phyloP scores from a whole-genome alignment of 2,329 filamentous ascomycete genomes.

The Colletotrichum orbiculare region DNA sequence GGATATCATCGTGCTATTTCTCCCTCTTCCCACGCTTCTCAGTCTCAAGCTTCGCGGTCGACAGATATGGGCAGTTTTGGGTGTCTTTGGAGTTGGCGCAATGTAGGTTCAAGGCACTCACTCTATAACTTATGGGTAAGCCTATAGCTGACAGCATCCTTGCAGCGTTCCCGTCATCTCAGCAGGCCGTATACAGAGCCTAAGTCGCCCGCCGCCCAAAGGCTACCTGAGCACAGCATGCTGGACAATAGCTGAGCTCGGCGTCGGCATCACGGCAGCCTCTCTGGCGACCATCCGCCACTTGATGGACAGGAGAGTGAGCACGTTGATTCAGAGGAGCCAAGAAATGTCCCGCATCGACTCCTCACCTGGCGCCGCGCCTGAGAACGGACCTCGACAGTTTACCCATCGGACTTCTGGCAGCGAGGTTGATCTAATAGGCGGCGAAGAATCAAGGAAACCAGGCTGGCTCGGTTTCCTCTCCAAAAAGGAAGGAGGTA shows the following conservation, averaged over 20 bases:
- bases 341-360: constrained; percentile 1
- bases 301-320: constrained; percentile 14
- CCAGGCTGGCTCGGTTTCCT: neutral
- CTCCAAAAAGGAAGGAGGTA: constrained; percentile 7
- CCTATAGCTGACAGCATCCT: neutral
- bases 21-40: constrained; percentile 26
- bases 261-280: constrained; percentile 16
- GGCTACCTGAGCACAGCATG: constrained; percentile 24
- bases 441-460: neutral
- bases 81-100: constrained; percentile 13
- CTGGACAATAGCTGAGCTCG: constrained; percentile 19
- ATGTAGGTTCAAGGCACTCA: neutral
- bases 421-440: constrained; percentile 11
- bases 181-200: constrained; percentile 13
- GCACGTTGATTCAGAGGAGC: neutral
- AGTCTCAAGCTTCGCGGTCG: constrained; percentile 11
- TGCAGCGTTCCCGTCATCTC: constrained; percentile 18
- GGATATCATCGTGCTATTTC: constrained; percentile 25
- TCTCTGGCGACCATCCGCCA: constrained; percentile 12
- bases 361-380: neutral
- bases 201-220: constrained; percentile 3
- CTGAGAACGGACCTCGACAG: neutral
- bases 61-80: constrained; percentile 13
- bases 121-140: neutral
- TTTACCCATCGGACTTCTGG: constrained; percentile 6